A percentile compares a stretch with the other conserved stretches of the same genome.
phyloP scores from a whole-genome alignment of 345 rosid species.

The Capsella bursapastoris region DNA sequence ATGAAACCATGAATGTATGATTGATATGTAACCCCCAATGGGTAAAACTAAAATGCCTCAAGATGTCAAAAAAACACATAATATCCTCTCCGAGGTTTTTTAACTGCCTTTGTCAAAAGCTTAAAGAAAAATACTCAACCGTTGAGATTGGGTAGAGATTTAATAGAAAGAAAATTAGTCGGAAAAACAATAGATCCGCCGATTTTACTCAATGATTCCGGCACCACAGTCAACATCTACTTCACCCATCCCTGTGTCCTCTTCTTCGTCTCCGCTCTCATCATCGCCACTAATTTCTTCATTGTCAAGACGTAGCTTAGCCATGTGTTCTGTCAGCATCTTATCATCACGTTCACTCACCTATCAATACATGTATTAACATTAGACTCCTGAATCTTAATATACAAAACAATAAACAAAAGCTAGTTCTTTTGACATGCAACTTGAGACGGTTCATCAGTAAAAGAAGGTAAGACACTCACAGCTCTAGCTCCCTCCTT shows the following conservation, averaged over 20 bases:
- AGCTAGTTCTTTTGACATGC: slow-evolving; percentile 24
- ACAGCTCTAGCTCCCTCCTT: slow-evolving; percentile 97
- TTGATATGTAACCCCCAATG: slow-evolving; percentile 25
- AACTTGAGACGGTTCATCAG: background rate
- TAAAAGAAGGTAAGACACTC: slow-evolving; percentile 45
- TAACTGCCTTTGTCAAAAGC: slow-evolving; percentile 24
- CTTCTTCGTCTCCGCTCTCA: slow-evolving; percentile 90
- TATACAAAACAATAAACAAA: background rate
- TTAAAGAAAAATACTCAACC: slow-evolving; percentile 22
- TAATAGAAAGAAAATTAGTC: slow-evolving; percentile 21
- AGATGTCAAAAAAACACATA: background rate
- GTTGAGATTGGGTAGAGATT: slow-evolving; percentile 3
- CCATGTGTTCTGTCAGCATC: slow-evolving; percentile 96
- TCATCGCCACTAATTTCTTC: slow-evolving; percentile 96
- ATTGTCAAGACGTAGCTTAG: slow-evolving; percentile 72
- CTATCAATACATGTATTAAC: slow-evolving; percentile 43
- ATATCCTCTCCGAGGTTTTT: slow-evolving; percentile 26
- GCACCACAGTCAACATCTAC: slow-evolving; percentile 64
- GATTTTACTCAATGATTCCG: slow-evolving; percentile 65
- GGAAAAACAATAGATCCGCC: background rate
- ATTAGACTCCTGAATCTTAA: background rate
- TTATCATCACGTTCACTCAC: slow-evolving; percentile 99
- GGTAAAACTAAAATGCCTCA: slow-evolving; percentile 23
- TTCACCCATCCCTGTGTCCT: slow-evolving; percentile 94
- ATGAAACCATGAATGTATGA: slow-evolving; percentile 31